These are phyloP conservation scores for Euphorbia lathyris DNA, from an alignment of 345 rosid species.

Conservation along the genomic window DNA sequence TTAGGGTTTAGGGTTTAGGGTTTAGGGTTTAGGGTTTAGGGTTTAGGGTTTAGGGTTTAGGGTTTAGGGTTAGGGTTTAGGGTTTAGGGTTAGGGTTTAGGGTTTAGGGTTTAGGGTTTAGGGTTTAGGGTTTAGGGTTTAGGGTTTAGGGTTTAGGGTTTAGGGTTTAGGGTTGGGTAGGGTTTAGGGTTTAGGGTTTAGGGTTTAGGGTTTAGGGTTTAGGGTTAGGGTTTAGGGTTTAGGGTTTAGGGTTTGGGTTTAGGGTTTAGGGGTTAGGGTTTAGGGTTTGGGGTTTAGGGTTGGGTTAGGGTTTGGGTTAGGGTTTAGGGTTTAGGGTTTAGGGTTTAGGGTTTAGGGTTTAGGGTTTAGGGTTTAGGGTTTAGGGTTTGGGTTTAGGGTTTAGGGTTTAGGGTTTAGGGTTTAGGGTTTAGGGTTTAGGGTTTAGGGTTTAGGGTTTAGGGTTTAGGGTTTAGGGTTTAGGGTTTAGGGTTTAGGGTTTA, in stretches of 20 bases:
- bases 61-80: constrained; percentile 16
- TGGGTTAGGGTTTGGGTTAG: constrained; percentile 15
- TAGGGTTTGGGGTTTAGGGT: constrained; percentile 1
- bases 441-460: constrained; percentile 18
- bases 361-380: constrained; percentile 21
- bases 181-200: constrained; percentile 18
- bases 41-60: constrained; percentile 21
- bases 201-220: constrained; percentile 17
- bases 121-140: constrained; percentile 18
- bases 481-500: constrained; percentile 17
- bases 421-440: constrained; percentile 23
- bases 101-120: constrained; percentile 16
- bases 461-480: constrained; percentile 17
- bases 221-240: constrained; percentile 16
- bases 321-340: constrained; percentile 15
- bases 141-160: constrained; percentile 19
- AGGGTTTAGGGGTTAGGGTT: constrained; percentile 2
- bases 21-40: constrained; percentile 11
- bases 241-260: constrained; percentile 13
- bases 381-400: constrained; percentile 21
- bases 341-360: constrained; percentile 18
- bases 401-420: constrained; percentile 25
- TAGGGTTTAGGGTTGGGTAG: constrained; percentile 18
- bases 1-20: constrained; percentile 15
- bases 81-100: constrained; percentile 16